phyloP scores from a whole-genome alignment of 1,284 basidiomycete genomes.

The Sphaerobolus stellatus region DNA sequence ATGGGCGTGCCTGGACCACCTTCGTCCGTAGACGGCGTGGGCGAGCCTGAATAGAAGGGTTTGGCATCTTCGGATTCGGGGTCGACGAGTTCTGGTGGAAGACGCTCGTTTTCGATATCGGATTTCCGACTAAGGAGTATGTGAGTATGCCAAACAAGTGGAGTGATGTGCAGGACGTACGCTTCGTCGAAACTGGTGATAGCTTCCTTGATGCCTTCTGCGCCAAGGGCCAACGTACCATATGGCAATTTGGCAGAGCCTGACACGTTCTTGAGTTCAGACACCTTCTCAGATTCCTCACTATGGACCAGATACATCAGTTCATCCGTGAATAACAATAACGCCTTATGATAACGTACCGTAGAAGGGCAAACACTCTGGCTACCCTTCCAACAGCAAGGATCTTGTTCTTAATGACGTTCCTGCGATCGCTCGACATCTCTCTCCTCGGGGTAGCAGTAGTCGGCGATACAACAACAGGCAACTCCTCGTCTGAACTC shows the following conservation, averaged over 20 bases:
- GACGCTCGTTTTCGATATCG: constrained; percentile 97
- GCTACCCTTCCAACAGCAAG: constrained; percentile 97
- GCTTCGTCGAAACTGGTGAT: constrained; percentile 96
- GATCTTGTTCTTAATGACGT: constrained; percentile 96
- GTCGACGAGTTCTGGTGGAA: constrained; percentile 94
- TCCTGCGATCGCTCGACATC: constrained; percentile 60
- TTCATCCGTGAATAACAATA: constrained; percentile 1
- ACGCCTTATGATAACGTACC: constrained; percentile 49
- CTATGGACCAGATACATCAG: constrained; percentile 38
- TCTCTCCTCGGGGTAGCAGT: background rate
- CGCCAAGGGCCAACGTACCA: constrained; percentile 84
- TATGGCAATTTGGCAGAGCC: constrained; percentile 81
- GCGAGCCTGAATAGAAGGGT: constrained; percentile 10
- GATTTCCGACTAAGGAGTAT: constrained; percentile 74
- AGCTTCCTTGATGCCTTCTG: constrained; percentile 94
- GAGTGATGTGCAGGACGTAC: constrained; percentile 48
- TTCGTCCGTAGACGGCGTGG: constrained; percentile 8
- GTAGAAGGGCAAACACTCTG: constrained; percentile 91
- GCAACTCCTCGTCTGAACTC: constrained; percentile 59
- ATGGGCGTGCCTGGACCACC: background rate
- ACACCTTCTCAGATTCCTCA: constrained; percentile 97
- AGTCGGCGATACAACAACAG: constrained; percentile 32
- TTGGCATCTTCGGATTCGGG: constrained; percentile 75
- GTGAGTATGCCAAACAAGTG: constrained; percentile 1
- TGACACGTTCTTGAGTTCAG: constrained; percentile 91